phyloP scores from a whole-genome alignment of 148 eudicot species.

The Chenopodium suecicum region DNA sequence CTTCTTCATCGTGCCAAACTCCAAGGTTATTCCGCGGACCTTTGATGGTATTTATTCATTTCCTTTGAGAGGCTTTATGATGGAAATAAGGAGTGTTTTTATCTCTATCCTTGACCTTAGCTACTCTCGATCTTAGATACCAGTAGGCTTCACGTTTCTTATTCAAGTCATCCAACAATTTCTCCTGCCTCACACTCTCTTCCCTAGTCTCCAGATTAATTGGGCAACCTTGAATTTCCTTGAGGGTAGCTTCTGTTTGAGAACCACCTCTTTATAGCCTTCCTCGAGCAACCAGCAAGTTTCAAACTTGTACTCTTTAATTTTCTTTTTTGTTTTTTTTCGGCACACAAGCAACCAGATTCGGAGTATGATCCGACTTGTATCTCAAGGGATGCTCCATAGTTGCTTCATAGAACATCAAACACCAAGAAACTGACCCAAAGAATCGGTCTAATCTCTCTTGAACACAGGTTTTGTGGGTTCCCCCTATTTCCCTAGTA shows the following conservation, averaged over 20 bases:
- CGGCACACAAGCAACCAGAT: too few relatives aligned
- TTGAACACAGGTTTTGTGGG: fast-evolving
- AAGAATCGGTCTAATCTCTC: background rate
- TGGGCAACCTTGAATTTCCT: too few relatives aligned
- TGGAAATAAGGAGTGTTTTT: background rate
- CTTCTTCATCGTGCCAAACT: too few relatives aligned
- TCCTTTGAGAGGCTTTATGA: background rate
- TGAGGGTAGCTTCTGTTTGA: background rate
- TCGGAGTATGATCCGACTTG: background rate
- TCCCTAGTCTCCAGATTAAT: background rate
- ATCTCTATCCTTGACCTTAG: background rate
- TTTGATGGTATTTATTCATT: too few relatives aligned
- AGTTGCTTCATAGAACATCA: too few relatives aligned
- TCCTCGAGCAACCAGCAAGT: background rate
- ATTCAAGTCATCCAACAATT: too few relatives aligned
- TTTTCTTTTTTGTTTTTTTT: background rate
- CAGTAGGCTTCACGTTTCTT: background rate
- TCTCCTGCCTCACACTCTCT: background rate
- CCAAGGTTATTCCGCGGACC: background rate
- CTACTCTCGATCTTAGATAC: background rate
- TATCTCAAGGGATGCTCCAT: background rate
- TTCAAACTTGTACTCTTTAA: background rate
- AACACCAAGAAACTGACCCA: too few relatives aligned
- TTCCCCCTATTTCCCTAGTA: background rate
- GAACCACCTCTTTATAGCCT: background rate